These are phyloP conservation scores for Aphanomyces cochlioides DNA, from an alignment of 352 stramenopile genomes.

Conservation along the genomic window DNA sequence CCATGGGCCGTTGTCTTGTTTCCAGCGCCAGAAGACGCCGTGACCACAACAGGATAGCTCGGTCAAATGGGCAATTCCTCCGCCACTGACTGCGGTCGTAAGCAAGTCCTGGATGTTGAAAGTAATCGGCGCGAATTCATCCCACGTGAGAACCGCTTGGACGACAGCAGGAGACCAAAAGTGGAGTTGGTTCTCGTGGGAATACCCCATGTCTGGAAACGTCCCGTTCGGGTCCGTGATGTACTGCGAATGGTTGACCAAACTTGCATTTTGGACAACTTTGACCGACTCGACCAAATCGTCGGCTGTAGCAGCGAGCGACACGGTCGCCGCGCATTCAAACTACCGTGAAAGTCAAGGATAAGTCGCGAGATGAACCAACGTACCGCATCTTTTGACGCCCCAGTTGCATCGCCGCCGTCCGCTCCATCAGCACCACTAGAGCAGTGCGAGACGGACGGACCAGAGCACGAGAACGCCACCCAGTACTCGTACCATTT, in stretches of 20 bases:
- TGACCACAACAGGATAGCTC: not conserved
- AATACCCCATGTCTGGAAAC: not conserved
- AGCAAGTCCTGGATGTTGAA: not conserved
- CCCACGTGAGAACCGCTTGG: not conserved
- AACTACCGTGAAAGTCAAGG: not conserved
- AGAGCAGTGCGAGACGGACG: not conserved
- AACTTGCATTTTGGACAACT: not conserved
- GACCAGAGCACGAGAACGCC: not conserved
- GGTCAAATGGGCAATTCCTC: not conserved
- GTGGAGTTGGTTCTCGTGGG: not conserved
- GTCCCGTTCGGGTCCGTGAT: not conserved
- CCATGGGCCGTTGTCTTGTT: not conserved
- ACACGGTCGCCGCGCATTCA: not conserved
- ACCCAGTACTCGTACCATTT: constrained; percentile 2
- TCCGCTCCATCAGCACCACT: not conserved
- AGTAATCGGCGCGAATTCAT: not conserved
- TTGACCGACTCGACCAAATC: not conserved
- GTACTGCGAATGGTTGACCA: not conserved
- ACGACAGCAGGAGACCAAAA: not conserved
- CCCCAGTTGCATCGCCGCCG: not conserved
- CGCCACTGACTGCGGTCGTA: not conserved
- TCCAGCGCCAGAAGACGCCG: constrained; percentile 9
- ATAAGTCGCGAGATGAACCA: not conserved
- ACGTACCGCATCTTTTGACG: not conserved
- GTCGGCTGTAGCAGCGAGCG: not conserved